Conservation (phyloP, 164 flowering plant genomes). For the Platanus orientalis region DNA sequence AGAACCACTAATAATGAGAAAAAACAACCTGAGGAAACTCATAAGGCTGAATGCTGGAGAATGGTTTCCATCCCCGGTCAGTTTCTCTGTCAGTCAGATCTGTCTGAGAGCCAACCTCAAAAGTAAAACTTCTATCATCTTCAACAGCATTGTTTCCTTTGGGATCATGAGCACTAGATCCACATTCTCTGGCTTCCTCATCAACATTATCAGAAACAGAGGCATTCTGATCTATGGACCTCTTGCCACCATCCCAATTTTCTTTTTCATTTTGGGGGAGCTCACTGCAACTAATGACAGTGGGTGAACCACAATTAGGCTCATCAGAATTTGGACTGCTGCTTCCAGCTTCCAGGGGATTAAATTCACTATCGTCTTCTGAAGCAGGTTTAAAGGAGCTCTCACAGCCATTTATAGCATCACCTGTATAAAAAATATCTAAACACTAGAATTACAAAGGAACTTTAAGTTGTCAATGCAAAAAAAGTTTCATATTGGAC, state of each 20-base stretch:
- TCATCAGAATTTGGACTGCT: conserved; percentile 20
- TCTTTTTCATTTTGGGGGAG: conserved; percentile 27
- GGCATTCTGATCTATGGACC: conserved; percentile 20
- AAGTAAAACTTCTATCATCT: conserved; percentile 52
- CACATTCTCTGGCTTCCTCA: conserved; percentile 11
- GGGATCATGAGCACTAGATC: conserved; percentile 17
- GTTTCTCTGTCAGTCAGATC: conserved; percentile 34
- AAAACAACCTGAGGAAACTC: conserved; percentile 34
- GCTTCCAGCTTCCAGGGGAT: conserved; percentile 20
- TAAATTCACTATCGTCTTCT: conserved; percentile 13
- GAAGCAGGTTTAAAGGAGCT: conserved; percentile 13
- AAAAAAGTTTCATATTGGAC: too few relatives aligned
- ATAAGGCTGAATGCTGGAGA: conserved; percentile 23
- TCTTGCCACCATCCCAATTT: conserved; percentile 16
- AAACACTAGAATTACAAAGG: not conserved
- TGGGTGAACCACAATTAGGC: conserved; percentile 42
- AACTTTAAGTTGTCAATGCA: not conserved
- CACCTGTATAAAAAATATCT: conserved; percentile 20
- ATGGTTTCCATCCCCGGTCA: conserved; percentile 35
- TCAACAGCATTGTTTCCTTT: conserved; percentile 30
- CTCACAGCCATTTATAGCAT: conserved; percentile 13
- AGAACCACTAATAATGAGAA: not conserved
- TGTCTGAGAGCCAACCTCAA: conserved; percentile 39
- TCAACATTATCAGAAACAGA: conserved; percentile 15
- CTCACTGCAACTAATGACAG: conserved; percentile 34